Base-by-base conservation (phyloP, 345 rosid species). In the Moricandia moricandioides region DNA sequence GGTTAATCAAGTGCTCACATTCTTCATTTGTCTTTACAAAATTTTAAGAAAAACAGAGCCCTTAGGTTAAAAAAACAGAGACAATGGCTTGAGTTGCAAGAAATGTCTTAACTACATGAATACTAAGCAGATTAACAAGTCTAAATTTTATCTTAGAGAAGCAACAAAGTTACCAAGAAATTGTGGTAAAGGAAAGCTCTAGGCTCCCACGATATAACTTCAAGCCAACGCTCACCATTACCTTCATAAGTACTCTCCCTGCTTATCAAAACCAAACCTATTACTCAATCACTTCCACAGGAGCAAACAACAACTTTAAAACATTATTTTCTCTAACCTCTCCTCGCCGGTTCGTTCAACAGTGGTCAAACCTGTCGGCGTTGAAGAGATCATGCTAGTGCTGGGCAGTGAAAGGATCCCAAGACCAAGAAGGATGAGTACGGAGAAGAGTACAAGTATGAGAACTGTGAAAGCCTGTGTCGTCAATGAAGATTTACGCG, bases 171-270 rank as follows among this genome's bases (percentile, higher is more conserved):
- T 43, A 94, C 97, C 95, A 94, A 81, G 71, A 94, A 90, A 81
- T 91, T 91, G 69, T 88, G 98, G 82, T 90, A 90, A 67, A 94
- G 37, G 59, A 83, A 82, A 57, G 95, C 98, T 67, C 95, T 82
- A 82, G 98, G 97, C 85, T 91, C 97, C 96, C 97, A 94, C 0
- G 96, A 94, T 79, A 94, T 85, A 59, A 91, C 84, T 78, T 94
- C 95, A 10, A 84, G 87, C 97, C 95, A 88, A 59, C 79, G 87
- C 64, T 88, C 95, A n/a, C 70, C 82, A 80, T 65, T 78, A 37
- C 47, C 21, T 29, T 12, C 88, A 4, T 65, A 84, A 31, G 69
- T 37, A 43, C 51, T 43, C 58, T 66, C 11, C 47, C 9, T 51
- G 39, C 16, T 60, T 67, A 0, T 17, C 13, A 35, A 16, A 49